Conservation (phyloP, 306 rosid genomes). For the Mucuna pruriens region DNA sequence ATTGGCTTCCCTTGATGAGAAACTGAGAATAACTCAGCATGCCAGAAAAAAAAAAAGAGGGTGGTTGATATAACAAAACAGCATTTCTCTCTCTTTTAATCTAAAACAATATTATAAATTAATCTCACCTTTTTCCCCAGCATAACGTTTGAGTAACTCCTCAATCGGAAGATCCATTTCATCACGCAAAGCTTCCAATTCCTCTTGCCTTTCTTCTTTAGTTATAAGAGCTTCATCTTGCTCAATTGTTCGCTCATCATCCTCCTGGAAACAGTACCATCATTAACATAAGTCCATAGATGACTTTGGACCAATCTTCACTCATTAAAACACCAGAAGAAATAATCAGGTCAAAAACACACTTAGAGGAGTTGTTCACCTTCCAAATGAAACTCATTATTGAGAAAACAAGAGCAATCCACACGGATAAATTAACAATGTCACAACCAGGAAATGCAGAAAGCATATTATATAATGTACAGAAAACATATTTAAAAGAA, state of each 20-base stretch:
- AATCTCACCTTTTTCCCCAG: constrained; percentile 57
- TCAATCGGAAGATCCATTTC: constrained; percentile 94
- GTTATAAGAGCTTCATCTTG: constrained; percentile 91
- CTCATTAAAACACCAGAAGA: constrained; percentile 37
- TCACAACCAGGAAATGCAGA: constrained; percentile 22
- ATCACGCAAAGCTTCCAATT: constrained; percentile 79
- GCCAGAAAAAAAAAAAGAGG: background rate
- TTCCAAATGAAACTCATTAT: constrained; percentile 31
- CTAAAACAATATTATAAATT: background rate
- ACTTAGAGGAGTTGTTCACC: constrained; percentile 15
- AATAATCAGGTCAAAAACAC: constrained; percentile 37
- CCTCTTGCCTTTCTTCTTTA: constrained; percentile 81
- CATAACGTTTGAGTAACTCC: constrained; percentile 85
- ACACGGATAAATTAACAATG: constrained; percentile 32
- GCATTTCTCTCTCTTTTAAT: constrained; percentile 37
- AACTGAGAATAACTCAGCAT: constrained; percentile 6
- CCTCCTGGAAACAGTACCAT: constrained; percentile 78
- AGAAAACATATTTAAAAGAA: background rate
- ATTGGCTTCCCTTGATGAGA: constrained; percentile 25
- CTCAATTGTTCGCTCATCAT: constrained; percentile 87
- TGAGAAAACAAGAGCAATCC: constrained; percentile 15
- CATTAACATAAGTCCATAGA: constrained; percentile 33
- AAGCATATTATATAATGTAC: background rate
- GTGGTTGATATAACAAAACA: constrained; percentile 10
- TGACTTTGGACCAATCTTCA: constrained; percentile 24